phyloP scores from a whole-genome alignment of 805 yeast species.

The Alloascoidea hylecoeti region DNA sequence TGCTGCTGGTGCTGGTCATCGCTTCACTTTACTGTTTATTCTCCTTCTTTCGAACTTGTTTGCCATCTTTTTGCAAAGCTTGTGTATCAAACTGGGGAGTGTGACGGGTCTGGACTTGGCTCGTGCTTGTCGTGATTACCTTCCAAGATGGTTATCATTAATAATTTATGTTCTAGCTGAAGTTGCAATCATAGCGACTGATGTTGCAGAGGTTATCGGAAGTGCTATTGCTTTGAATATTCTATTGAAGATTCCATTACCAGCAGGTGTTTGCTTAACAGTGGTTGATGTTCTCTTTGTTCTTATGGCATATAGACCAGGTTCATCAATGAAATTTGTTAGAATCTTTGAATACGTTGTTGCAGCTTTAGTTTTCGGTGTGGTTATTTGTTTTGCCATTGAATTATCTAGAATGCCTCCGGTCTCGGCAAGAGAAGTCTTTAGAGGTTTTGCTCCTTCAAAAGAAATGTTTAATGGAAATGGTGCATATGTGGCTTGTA shows the following conservation, averaged over 20 bases:
- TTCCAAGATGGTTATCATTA: conserved; percentile 36
- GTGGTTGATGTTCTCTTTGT: conserved; percentile 78
- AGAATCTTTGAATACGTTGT: conserved; percentile 77
- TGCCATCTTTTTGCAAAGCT: conserved; percentile 76
- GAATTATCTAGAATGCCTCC: conserved; percentile 59
- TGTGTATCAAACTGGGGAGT: conserved; percentile 81
- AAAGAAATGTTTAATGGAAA: conserved; percentile 33
- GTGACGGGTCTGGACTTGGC: conserved; percentile 93
- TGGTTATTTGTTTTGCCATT: conserved; percentile 74
- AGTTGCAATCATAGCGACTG: conserved; percentile 87
- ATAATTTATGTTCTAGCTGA: conserved; percentile 70
- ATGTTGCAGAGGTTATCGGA: conserved; percentile 96
- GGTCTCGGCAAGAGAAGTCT: conserved; percentile 39
- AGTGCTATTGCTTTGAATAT: conserved; percentile 89
- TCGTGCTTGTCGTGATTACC: conserved; percentile 65
- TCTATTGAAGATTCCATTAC: conserved; percentile 63
- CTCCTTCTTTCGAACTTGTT: conserved; percentile 68
- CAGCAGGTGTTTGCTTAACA: conserved; percentile 75
- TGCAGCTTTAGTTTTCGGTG: conserved; percentile 59
- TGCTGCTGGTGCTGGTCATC: conserved; percentile 81
- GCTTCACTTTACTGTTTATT: conserved; percentile 66
- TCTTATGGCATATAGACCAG: conserved; percentile 77
- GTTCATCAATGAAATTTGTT: conserved; percentile 65
- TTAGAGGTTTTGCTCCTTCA: conserved; percentile 54
- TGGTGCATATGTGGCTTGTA: conserved; percentile 70